phyloP scores from a whole-genome alignment of 495 filamentous ascomycete genomes.

The Pseudotulostoma volvatum region DNA sequence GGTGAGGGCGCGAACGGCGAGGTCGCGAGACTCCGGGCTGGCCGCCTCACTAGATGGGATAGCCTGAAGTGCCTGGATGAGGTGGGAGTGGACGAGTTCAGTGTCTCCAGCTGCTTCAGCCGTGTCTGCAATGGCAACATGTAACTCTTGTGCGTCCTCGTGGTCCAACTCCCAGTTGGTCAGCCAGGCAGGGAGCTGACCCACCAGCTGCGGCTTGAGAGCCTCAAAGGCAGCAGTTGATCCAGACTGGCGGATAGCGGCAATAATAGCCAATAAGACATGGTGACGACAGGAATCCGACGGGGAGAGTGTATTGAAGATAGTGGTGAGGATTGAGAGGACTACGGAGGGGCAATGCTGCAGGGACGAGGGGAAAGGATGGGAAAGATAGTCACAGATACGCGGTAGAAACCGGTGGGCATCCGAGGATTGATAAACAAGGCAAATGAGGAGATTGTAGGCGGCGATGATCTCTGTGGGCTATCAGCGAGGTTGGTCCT shows the following conservation, averaged over 20 bases:
- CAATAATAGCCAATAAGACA: conserved; percentile 69
- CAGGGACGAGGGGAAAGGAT: conserved; percentile 72
- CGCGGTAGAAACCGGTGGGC: conserved; percentile 68
- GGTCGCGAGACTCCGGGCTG: conserved; percentile 54
- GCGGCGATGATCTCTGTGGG: conserved; percentile 72
- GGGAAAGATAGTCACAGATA: conserved; percentile 74
- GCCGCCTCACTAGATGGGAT: conserved; percentile 59
- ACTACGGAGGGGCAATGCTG: conserved; percentile 69
- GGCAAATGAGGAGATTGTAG: conserved; percentile 90
- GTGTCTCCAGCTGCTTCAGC: conserved; percentile 62
- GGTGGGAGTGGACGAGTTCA: conserved; percentile 64
- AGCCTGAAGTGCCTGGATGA: conserved; percentile 68
- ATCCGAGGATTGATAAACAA: conserved; percentile 69
- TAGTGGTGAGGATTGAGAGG: conserved; percentile 73
- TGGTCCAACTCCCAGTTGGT: conserved; percentile 65
- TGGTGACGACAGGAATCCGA: conserved; percentile 69
- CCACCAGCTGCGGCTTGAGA: conserved; percentile 60
- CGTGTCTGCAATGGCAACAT: conserved; percentile 58
- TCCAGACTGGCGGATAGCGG: conserved; percentile 54
- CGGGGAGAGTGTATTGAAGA: conserved; percentile 84
- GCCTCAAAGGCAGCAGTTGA: conserved; percentile 59
- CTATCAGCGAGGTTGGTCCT: not conserved
- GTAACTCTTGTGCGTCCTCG: conserved; percentile 68
- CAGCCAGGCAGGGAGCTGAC: conserved; percentile 63
- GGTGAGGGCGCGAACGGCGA: conserved; percentile 72